A percentile compares a stretch with the other conserved stretches of the same genome.
Evolutionary conservation across 306 rosid species (phyloP).

Genomic region (Trifolium dubium): DNA sequence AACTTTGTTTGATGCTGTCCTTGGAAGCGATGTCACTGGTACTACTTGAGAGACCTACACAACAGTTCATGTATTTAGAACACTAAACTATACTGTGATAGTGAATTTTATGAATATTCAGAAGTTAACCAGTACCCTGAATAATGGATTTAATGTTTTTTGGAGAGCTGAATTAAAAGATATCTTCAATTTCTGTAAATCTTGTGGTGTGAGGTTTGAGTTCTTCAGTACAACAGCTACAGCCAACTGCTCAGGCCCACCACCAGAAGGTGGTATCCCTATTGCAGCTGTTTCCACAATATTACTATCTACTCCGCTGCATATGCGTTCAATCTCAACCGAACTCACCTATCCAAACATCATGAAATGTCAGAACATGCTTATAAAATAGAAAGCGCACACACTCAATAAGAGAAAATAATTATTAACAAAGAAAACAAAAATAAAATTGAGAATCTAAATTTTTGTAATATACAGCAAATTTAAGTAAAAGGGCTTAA

Average conservation of each 20-base stretch:
- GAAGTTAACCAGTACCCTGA: slow-evolving; percentile 62
- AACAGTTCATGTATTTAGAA: slow-evolving; percentile 28
- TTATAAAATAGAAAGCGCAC: slow-evolving; percentile 1
- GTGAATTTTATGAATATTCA: slow-evolving; percentile 16
- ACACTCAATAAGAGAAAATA: not conserved
- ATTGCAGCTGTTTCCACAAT: slow-evolving; percentile 93
- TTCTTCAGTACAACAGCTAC: slow-evolving; percentile 74
- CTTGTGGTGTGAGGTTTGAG: slow-evolving; percentile 40
- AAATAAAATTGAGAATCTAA: slow-evolving; percentile 10
- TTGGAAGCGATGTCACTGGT: slow-evolving; percentile 69
- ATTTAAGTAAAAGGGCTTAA: slow-evolving; percentile 10
- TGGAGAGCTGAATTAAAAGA: slow-evolving; percentile 88
- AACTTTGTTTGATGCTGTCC: slow-evolving; percentile 93
- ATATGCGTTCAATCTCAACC: slow-evolving; percentile 91
- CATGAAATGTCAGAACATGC: slow-evolving; percentile 23
- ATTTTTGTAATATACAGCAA: not conserved
- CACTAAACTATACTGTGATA: not conserved
- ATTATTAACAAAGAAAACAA: not conserved
- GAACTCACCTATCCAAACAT: slow-evolving; percentile 80
- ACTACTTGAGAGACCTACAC: slow-evolving; percentile 76
- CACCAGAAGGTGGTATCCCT: slow-evolving; percentile 84
- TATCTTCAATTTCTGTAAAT: slow-evolving; percentile 55
- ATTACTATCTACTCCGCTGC: slow-evolving; percentile 66
- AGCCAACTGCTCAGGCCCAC: slow-evolving; percentile 90
- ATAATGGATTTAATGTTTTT: slow-evolving; percentile 85